phyloP scores from a whole-genome alignment of 2,329 filamentous ascomycete species.

The Claviceps cyperi region DNA sequence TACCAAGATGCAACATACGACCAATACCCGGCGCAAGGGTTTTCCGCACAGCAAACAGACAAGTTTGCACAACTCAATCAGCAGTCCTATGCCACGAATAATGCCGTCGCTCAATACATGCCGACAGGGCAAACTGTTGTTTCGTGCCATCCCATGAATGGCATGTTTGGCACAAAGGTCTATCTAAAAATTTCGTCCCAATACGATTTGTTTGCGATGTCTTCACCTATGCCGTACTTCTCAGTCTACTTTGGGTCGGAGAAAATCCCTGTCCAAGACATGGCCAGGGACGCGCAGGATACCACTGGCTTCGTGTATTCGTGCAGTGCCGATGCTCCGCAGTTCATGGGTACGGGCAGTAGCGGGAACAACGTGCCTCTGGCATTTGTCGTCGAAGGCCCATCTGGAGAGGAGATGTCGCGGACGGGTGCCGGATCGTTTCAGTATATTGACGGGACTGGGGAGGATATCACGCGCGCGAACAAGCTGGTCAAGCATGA shows the following conservation, averaged over 20 bases:
- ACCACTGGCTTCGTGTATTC: conserved; percentile 52
- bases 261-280: conserved; percentile 44
- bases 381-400: conserved; percentile 37
- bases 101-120: conserved; percentile 52
- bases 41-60: conserved; percentile 31
- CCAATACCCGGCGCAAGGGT: conserved; percentile 34
- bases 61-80: conserved; percentile 39
- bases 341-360: conserved; percentile 35
- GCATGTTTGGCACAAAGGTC: conserved; percentile 55
- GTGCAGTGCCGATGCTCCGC: conserved; percentile 58
- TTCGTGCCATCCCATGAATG: conserved; percentile 55
- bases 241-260: conserved; percentile 67
- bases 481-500: conserved; percentile 23
- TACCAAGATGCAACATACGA: conserved; percentile 44
- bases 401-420: conserved; percentile 38
- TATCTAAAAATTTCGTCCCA: conserved; percentile 60
- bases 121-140: conserved; percentile 45
- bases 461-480: conserved; percentile 26
- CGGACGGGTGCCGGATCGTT: conserved; percentile 32
- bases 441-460: conserved; percentile 37
- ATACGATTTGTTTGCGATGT: conserved; percentile 53
- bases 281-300: conserved; percentile 46
- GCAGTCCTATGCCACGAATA: conserved; percentile 45
- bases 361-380: conserved; percentile 37
- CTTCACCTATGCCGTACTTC: conserved; percentile 39